Conservation (phyloP, 805 yeast species). For the Wickerhamiella cacticola region DNA sequence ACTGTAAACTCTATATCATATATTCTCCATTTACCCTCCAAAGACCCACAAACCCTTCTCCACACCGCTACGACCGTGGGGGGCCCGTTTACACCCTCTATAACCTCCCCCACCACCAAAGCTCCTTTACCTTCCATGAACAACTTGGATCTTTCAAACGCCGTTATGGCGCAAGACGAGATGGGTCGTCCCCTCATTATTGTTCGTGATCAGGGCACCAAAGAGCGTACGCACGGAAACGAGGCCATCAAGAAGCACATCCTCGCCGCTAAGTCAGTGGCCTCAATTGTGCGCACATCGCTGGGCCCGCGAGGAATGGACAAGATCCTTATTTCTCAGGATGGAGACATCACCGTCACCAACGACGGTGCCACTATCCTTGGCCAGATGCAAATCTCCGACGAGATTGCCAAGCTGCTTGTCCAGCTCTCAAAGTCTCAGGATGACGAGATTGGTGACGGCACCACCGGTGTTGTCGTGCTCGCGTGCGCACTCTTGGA, state of each 20-base stretch:
- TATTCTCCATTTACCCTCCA: no score
- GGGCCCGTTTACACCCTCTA: neutral
- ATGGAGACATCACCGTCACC: slow-evolving; percentile 95
- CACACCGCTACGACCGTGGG: no score
- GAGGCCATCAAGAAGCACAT: slow-evolving; percentile 78
- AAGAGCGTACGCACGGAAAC: slow-evolving; percentile 55
- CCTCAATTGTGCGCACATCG: slow-evolving; percentile 82
- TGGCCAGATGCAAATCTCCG: slow-evolving; percentile 90
- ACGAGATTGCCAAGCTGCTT: slow-evolving; percentile 87
- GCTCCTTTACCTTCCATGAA: neutral
- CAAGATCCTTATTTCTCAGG: slow-evolving; percentile 87
- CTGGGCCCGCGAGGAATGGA: slow-evolving; percentile 98
- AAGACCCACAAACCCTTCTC: neutral
- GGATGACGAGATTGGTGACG: slow-evolving; percentile 98
- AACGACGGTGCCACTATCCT: slow-evolving; percentile 97
- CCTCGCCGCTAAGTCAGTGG: slow-evolving; percentile 87
- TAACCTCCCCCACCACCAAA: neutral
- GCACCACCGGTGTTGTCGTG: slow-evolving; percentile 98
- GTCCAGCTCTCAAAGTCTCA: slow-evolving; percentile 91
- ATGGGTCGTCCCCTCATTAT: slow-evolving; percentile 98
- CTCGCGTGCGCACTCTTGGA: slow-evolving; percentile 88
- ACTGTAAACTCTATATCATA: no score
- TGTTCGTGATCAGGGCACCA: slow-evolving; percentile 70
- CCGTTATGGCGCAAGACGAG: slow-evolving; percentile 97
- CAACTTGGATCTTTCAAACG: slow-evolving; percentile 78